phyloP scores from a whole-genome alignment of 257 asterid genomes.

The Lavandula angustifolia region DNA sequence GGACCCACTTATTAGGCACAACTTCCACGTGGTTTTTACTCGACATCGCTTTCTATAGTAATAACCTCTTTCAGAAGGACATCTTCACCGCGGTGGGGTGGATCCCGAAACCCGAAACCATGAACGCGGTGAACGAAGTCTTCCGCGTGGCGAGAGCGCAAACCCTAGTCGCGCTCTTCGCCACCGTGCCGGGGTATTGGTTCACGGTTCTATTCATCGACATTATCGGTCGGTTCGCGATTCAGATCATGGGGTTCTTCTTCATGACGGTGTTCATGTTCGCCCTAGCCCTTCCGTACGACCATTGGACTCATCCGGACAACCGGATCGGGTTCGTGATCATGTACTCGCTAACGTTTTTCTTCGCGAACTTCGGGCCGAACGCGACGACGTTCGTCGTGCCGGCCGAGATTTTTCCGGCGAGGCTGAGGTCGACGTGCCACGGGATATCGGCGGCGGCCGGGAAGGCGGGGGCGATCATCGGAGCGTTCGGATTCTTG shows the following conservation, averaged over 20 bases:
- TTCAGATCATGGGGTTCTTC: conserved; percentile 34
- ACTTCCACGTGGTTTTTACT: neutral
- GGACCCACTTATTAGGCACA: neutral
- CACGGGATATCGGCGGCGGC: conserved; percentile 53
- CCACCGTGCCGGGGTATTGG: conserved; percentile 61
- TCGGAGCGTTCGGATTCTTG: conserved; percentile 46
- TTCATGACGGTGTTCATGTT: conserved; percentile 59
- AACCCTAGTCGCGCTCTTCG: conserved; percentile 46
- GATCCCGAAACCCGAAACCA: conserved; percentile 4
- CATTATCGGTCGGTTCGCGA: conserved; percentile 38
- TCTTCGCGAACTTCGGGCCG: conserved; percentile 52
- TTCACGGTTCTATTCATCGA: conserved; percentile 49
- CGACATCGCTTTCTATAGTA: neutral
- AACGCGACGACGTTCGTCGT: conserved; percentile 52
- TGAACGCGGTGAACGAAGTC: conserved; percentile 47
- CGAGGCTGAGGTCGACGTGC: conserved; percentile 49
- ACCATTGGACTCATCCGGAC: conserved; percentile 36
- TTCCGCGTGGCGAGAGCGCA: conserved; percentile 43
- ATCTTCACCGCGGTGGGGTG: neutral
- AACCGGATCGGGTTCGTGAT: conserved; percentile 41
- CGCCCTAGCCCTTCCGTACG: conserved; percentile 48
- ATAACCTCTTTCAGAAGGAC: neutral
- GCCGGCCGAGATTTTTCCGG: conserved; percentile 33
- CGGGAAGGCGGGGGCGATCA: conserved; percentile 47
- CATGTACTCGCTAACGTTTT: conserved; percentile 47